These are phyloP conservation scores for Nymphaea colorata DNA, from an alignment of 164 flowering plant genomes.

Conservation along the genomic window DNA sequence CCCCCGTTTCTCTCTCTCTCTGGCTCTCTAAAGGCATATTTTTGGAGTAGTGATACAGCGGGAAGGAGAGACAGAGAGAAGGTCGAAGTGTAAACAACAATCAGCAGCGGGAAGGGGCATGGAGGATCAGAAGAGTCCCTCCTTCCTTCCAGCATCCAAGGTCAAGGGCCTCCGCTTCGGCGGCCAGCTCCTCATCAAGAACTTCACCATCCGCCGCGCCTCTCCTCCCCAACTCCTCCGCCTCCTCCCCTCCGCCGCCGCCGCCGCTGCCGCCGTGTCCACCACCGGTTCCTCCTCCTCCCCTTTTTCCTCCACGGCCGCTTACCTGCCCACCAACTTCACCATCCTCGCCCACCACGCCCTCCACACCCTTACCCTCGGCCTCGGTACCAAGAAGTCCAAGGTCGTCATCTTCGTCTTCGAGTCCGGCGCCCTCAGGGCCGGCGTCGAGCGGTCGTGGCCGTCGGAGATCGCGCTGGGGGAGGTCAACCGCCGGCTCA, in stretches of 20 bases:
- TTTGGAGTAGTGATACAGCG: too few species aligned
- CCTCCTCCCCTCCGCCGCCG: slow-evolving; percentile 46
- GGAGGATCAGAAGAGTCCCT: slow-evolving; percentile 6
- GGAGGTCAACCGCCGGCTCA: slow-evolving; percentile 68
- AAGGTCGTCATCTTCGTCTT: slow-evolving; percentile 80
- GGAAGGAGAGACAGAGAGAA: too few species aligned
- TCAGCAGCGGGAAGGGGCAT: neutral
- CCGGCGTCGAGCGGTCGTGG: slow-evolving; percentile 50
- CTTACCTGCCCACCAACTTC: slow-evolving; percentile 88
- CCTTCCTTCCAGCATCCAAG: slow-evolving; percentile 57
- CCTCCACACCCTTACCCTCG: slow-evolving; percentile 90
- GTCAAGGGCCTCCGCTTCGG: slow-evolving; percentile 84
- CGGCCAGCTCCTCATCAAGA: slow-evolving; percentile 76
- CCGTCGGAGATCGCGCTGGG: slow-evolving; percentile 82
- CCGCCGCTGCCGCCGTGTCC: slow-evolving; percentile 17
- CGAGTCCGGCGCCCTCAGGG: slow-evolving; percentile 46
- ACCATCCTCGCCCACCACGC: slow-evolving; percentile 94
- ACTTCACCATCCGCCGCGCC: slow-evolving; percentile 78
- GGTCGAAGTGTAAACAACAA: too few species aligned
- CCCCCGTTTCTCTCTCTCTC: too few species aligned
- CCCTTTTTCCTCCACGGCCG: slow-evolving; percentile 57
- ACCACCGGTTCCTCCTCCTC: slow-evolving; percentile 21
- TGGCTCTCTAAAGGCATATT: too few species aligned
- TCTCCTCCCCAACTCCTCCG: slow-evolving; percentile 45
- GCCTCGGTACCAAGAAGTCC: slow-evolving; percentile 90